Evolutionary conservation across 2,329 filamentous ascomycete genomes (phyloP), one percentile per base, ranked within the genome.

Genomic region (Rhynchosporium graminicola): DNA sequence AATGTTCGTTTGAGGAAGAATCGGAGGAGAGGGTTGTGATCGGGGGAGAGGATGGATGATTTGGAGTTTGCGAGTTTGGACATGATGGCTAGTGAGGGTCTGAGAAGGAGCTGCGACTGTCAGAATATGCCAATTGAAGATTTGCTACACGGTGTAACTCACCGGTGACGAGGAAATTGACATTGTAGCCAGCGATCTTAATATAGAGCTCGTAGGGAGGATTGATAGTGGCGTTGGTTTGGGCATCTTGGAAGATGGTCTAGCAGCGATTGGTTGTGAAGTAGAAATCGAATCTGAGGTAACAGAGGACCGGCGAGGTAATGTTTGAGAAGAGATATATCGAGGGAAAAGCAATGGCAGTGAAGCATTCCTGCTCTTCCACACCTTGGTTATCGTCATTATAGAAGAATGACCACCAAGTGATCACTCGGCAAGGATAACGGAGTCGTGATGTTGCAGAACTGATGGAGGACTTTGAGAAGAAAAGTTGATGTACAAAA

Each of bases 1-100:
- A 97, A 92, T 0, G 91, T 96, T 73, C 87, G 84, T 74, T 92
- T 92, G 56, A 97, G 80, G 47, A 92, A 73, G 63, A 80, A 84
- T 48, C 86, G 83, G 15, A 96, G 80, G 1, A 94, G 52, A 0
- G 85, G 85, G 73, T 96, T 97, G 58, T 78, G 80, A 72, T 96
- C 91, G 4, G 92, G 87, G 74, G 88, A 88, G 62, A 95, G 80
- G 0, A 92, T 60, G 1, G 83, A 78, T 62, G 79, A 87, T 57
- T 83, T 83, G 31, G 89, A 87, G 74, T 91, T 82, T 10, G 92
- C 89, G 69, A 96, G 83, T 28, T 83, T 74, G 6, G 81, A 83
- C 77, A 96, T 88, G 63, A 89, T 75, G 59, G 80, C 80, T 52
- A 95, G 80, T 7, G 89, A 92, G 0, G 90, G 87, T 1, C 80